Base-by-base conservation (phyloP, 2,329 filamentous ascomycete genomes). In the Beauveria bassiana region DNA sequence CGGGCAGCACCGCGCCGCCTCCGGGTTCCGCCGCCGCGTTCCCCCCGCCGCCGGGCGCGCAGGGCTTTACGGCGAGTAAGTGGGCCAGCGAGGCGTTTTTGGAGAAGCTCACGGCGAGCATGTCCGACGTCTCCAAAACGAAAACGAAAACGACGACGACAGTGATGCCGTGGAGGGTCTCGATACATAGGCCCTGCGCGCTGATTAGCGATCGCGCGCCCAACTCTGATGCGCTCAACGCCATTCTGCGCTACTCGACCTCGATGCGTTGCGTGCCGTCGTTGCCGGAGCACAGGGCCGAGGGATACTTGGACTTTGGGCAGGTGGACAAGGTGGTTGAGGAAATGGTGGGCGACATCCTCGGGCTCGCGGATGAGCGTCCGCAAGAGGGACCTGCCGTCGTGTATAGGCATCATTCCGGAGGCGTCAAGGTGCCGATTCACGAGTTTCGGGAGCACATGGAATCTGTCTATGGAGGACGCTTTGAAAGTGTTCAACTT, bases 41-140 rank as follows among this genome's bases (percentile, higher is more conserved):
- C 49, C 56, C 18, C 9, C 65, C 68, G 5, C 65, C 69, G 0
- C 26, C 61, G 0, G 68, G 69, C 3, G 47, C 65, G 0, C 64
- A 73, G 22, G 75, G 75, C 6, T 77, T 76, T 53, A 57, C 66
- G 3, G 66, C 72, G 0, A 63, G 68, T 0, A 73, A 73, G 60
- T 75, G 73, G 74, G 73, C 66, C 0, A 70, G 67, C 54, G 75
- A 77, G 64, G 34, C 57, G 0, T 65, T 70, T 46, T 67, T 76
- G 1, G 72, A 73, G 64, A 20, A 18, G 6, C 28, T 52, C 9
- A 4, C 49, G 3, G 14, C 28, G 16, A 28, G 46, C 24, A 9
- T 12, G 4, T 5, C 24, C 28, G 26, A 8, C 26, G 7, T 8
- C 6, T 1, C 28, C 28, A 31, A 31, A 2, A 31, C 28, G 20